These are phyloP conservation scores for Colletotrichum tanaceti DNA, from an alignment of 2,329 filamentous ascomycete species.

Conservation along the genomic window DNA sequence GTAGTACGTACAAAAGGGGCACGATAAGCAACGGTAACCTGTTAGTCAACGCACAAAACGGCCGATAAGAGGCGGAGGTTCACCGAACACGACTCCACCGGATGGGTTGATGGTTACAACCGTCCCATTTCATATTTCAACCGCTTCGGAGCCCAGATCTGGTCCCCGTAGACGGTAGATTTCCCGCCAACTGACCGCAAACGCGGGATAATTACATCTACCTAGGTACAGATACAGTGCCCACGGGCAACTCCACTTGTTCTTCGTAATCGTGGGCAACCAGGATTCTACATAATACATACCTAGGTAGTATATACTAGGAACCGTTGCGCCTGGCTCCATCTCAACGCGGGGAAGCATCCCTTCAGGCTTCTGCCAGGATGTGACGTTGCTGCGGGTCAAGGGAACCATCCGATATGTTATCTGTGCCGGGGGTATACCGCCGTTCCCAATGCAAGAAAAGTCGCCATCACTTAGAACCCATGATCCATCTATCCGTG, in stretches of 20 bases:
- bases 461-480: conserved; percentile 10
- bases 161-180: conserved; percentile 5
- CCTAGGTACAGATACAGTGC: too few relatives aligned
- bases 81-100: conserved; percentile 33
- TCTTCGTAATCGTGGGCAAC: conserved; percentile 15
- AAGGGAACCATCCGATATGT: conserved; percentile 15
- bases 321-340: conserved; percentile 6
- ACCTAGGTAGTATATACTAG: too few relatives aligned
- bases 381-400: conserved; percentile 13
- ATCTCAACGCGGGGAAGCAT: conserved; percentile 30
- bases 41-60: conserved; percentile 38
- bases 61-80: conserved; percentile 41
- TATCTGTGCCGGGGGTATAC: conserved; percentile 22
- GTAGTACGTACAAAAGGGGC: too few relatives aligned
- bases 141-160: conserved; percentile 21
- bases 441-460: neutral
- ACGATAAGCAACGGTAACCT: conserved; percentile 26
- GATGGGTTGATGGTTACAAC: neutral
- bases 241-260: conserved; percentile 31
- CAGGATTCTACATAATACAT: too few relatives aligned
- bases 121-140: neutral
- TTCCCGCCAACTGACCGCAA: conserved; percentile 11
- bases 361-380: conserved; percentile 2
- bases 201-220: too few relatives aligned
- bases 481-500: too few relatives aligned